Percentiles rank a stretch among this genome's conserved stretches.
Conservation (phyloP, 1,284 basidiomycete genomes). For the Mycosarcoma mackinlayi region DNA sequence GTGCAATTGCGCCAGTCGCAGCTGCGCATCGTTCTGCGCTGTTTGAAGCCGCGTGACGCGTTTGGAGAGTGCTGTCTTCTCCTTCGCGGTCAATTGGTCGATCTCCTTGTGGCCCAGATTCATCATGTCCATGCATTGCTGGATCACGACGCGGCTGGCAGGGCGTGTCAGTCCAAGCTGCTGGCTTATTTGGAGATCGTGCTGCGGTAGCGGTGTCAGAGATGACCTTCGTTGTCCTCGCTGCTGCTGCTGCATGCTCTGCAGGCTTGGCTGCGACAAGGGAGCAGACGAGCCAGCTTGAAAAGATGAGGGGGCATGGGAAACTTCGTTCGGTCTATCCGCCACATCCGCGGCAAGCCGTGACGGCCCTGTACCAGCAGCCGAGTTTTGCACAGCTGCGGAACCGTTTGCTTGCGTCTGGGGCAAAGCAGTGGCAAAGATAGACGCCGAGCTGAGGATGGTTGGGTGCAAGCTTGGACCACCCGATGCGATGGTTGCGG, state of each 20-base stretch:
- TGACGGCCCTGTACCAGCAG: neutral
- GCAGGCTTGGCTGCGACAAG: neutral
- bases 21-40: conserved; percentile 43
- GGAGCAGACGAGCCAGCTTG: neutral
- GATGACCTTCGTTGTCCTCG: conserved; percentile 3
- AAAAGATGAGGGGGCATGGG: neutral
- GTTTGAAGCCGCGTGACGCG: conserved; percentile 29
- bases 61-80: conserved; percentile 24
- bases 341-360: neutral
- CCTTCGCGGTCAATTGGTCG: conserved; percentile 9
- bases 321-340: neutral
- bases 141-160: conserved; percentile 23
- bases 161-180: conserved; percentile 21
- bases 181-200: conserved; percentile 25
- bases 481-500: too few species aligned
- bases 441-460: neutral
- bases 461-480: too few species aligned
- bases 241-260: neutral
- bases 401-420: neutral
- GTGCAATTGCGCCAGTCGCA: conserved; percentile 36
- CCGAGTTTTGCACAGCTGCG: neutral
- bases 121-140: conserved; percentile 52
- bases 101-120: conserved; percentile 23
- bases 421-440: neutral
- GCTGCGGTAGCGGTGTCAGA: conserved; percentile 1